Base-by-base conservation (phyloP, 495 filamentous ascomycete species). In the Aspergillus olivimuriae region DNA sequence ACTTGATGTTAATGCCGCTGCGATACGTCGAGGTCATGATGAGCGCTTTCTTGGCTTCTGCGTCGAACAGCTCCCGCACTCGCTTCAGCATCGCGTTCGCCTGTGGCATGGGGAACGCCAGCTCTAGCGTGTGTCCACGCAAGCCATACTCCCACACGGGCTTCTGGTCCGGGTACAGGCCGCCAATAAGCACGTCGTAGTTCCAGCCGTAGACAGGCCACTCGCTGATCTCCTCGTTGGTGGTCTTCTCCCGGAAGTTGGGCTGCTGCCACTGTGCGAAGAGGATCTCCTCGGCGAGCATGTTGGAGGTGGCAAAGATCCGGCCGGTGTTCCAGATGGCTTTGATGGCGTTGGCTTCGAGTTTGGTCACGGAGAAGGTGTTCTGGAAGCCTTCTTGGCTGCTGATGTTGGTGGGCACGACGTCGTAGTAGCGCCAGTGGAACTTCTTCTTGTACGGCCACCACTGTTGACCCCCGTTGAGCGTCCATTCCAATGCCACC, bases 161-260 rank as follows among this genome's bases (percentile, higher is more conserved):
- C 40, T 39, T 22, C 17, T 49, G 46, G 39, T 49, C 46, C n/a
- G 46, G 46, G 12, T 49, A 49, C 22, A 49, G 26, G 1, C 46
- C 46, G 0, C 46, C 46, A 15, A 49, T 49, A 2, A 49, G 40
- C 9, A 49, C 46, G 30, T 49, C 46, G 14, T 49, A 49, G 40
- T 43, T 43, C 46, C 46, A 49, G 9, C 46, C 46, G 26, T 49
- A 49, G n/a, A 49, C 46, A 0, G 46, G 46, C 46, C 46, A 49
- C 4, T 31, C 15, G 11, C 1, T 19, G 26, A 49, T 43, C 1
- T 15, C 46, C 18, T 43, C 9, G 34, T 49, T 49, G n/a, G 46
- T 49, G 4, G 46, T 49, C 24, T 49, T 49, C 14, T 49, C 46
- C 3, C 46, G 40, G 26, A 49, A 49, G 34, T 49, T 49, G 34